phyloP scores from a whole-genome alignment of 345 rosid species.

The Euphorbia pulcherrima region DNA sequence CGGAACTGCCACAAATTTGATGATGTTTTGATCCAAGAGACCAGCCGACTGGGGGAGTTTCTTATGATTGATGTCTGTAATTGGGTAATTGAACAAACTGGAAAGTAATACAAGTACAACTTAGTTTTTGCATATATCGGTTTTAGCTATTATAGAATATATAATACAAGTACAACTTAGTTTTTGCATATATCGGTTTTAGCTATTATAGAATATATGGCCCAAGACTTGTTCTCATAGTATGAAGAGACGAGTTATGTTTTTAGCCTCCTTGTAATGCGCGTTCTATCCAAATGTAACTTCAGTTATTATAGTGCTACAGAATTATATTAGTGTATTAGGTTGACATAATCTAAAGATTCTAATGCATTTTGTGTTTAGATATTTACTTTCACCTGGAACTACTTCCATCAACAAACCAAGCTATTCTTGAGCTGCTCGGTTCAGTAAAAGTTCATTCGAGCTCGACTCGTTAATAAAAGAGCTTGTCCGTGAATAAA shows the following conservation, averaged over 20 bases:
- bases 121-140: background rate
- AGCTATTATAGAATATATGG: background rate
- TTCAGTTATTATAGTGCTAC: background rate
- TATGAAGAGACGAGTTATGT: background rate
- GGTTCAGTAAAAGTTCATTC: too few relatives aligned
- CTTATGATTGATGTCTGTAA: background rate
- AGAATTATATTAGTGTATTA: too few relatives aligned
- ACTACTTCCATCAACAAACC: too few relatives aligned
- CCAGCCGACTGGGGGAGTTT: background rate
- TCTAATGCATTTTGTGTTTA: too few relatives aligned
- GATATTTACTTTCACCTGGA: too few relatives aligned
- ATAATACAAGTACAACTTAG: background rate
- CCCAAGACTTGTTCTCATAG: background rate
- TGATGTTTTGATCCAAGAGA: slow-evolving; percentile 58
- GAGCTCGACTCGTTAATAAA: too few relatives aligned
- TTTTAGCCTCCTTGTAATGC: background rate
- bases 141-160: background rate
- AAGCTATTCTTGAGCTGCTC: too few relatives aligned
- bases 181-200: background rate
- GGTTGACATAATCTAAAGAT: too few relatives aligned
- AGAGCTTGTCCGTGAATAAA: too few relatives aligned
- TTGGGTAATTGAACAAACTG: background rate
- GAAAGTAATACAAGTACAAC: background rate
- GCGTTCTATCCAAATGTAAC: background rate
- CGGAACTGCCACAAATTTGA: slow-evolving; percentile 64